phyloP scores from a whole-genome alignment of 177 flowering plant genomes.

The Vitis hybrid region DNA sequence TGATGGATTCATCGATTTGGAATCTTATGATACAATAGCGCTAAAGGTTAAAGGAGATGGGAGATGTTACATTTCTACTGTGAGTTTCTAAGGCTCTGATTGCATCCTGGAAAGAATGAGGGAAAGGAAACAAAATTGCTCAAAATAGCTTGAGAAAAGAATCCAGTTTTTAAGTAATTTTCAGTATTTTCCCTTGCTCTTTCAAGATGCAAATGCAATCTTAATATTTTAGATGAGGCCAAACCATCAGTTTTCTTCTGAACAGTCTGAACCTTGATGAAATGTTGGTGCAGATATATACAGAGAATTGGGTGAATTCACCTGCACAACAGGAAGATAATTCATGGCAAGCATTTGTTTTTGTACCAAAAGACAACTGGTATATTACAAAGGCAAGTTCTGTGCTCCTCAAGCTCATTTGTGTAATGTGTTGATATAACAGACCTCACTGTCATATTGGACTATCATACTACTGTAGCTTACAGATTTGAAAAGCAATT shows the following conservation, averaged over 20 bases:
- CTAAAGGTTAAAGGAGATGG: constrained; percentile 93
- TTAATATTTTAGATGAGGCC: too few species aligned
- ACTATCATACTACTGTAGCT: background rate
- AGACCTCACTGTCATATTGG: background rate
- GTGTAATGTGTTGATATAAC: background rate
- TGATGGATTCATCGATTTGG: constrained; percentile 93
- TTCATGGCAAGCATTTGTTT: constrained; percentile 94
- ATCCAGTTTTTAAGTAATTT: too few species aligned
- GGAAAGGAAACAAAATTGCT: background rate
- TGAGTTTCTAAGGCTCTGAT: constrained; percentile 33
- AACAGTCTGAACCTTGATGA: background rate
- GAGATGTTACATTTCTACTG: constrained; percentile 93
- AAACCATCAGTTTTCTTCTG: background rate
- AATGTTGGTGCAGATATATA: constrained; percentile 64
- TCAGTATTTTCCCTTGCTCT: too few species aligned
- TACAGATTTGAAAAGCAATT: too few species aligned
- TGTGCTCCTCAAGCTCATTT: background rate
- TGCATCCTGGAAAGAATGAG: background rate
- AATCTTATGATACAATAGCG: constrained; percentile 83
- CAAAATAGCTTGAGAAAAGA: background rate
- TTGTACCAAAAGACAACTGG: constrained; percentile 83
- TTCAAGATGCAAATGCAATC: too few species aligned
- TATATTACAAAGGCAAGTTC: constrained; percentile 75
- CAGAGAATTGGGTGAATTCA: constrained; percentile 96
- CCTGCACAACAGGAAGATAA: constrained; percentile 93